Evolutionary conservation across 331 rosid genomes (phyloP), one percentile per base, ranked within the genome.

Genomic region (Arachis monticola): DNA sequence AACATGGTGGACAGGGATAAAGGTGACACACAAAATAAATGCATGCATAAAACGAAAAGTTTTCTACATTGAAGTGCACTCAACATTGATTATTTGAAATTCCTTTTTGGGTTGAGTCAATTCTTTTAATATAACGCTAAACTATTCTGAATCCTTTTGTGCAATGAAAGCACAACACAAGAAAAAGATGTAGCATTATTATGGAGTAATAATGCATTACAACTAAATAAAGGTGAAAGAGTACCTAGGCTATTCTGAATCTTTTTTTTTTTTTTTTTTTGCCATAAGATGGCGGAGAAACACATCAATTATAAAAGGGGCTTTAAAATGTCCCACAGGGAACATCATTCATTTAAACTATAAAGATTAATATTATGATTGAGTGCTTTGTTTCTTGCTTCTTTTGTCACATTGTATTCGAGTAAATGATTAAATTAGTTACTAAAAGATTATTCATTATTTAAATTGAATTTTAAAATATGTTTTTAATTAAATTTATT

Each of bases 321-420:
- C 56, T 11, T 52, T 50, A 0, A 13, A 30, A 52, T 22, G 60
- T 30, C 44, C 65, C 32, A 30, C 8, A 30, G 50, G 27, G 48
- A 45, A 77, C 77, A 77, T 51, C 41, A 30, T 70, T 51, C 41
- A 42, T 70, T 51, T 57, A 31, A 42, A 61, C 64, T 38, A 38
- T 38, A 38, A 38, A 38, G 5, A 38, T 38, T 22, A 13, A 8
- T 30, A 77, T 40, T 14, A 63, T 13, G 72, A 67, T 10, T 60
- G 52, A 22, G 66, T 42, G 41, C 64, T 71, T 70, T 70, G 69
- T 57, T 79, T 57, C 68, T 63, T 79, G 47, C 70, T 27, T 22
- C 69, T 58, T 47, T 47, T 65, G 64, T 47, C 66, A 57, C 42
- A 10, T 72, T 73, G 69, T 51, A 73, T 73, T 66, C 38, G 30